Evolutionary conservation across 2,329 filamentous ascomycete species (phyloP), one percentile per base, ranked within the genome.

Genomic region (Paraphoma chrysanthemicola): DNA sequence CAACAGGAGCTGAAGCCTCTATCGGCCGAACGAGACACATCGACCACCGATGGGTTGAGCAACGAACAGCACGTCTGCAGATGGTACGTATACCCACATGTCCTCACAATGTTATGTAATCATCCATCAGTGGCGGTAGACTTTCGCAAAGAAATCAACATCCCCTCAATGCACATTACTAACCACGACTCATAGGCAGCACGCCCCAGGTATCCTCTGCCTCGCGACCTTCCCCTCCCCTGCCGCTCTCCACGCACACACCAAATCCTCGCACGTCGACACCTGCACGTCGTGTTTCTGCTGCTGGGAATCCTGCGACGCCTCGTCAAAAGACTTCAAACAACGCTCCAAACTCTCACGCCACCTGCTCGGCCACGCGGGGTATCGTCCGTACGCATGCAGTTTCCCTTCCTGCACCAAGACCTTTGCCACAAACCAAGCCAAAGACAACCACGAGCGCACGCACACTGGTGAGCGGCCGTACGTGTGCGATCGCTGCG

Each of bases 361-460:
- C 10, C 75, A 78, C 53, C 63, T 77, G 28, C 72, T 75, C 16
- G 72, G 69, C 2, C 75, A 78, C 49, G 72, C 73, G 8, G 73
- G 74, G 14, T 69, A 78, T 56, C 69, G 73, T 3, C 74, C 74
- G 2, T 76, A 76, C 46, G 68, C 70, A 12, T 78, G 75, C 55
- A 72, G 68, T 33, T 76, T 68, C 36, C 46, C 63, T 14, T 70
- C 66, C 4, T 78, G 75, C 60, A 67, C 66, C 56, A 77, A 77
- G 59, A 76, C 70, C 0, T 78, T 77, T 51, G 75, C 72, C 5
- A 78, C 75, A 4, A 76, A 76, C 43, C 75, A 78, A 62, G 74
- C 74, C n/a, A 73, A 76, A 48, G 73, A 77, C 41, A 78, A 78
- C 41, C 75, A 78, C 44, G 70, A 76, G 54, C 67, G 74, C 7